Percentiles rank a stretch among this genome's conserved stretches.
phyloP scores from a whole-genome alignment of 1,284 basidiomycete genomes.

The Ganoderma meredithae region DNA sequence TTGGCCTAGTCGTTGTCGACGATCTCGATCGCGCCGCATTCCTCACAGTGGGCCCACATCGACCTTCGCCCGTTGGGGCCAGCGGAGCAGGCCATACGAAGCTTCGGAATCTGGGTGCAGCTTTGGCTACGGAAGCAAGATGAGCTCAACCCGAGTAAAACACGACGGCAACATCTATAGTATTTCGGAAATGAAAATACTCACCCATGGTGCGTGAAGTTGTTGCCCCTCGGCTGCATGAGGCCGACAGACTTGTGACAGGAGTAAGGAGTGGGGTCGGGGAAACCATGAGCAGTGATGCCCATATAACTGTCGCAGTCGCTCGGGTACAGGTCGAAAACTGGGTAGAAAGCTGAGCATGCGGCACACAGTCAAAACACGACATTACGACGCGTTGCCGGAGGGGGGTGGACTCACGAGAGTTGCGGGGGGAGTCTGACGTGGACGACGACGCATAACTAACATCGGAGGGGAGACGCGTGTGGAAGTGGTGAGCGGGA shows the following conservation, averaged over 20 bases:
- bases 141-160: conserved; percentile 31
- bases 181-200: conserved; percentile 39
- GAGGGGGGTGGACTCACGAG: conserved; percentile 42
- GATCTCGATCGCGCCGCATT: conserved; percentile 88
- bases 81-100: conserved; percentile 47
- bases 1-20: conserved; percentile 68
- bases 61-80: conserved; percentile 51
- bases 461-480: conserved; percentile 70
- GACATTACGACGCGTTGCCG: conserved; percentile 14
- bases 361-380: conserved; percentile 24
- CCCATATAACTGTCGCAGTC: conserved; percentile 56
- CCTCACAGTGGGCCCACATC: conserved; percentile 88
- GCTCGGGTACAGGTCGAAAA: conserved; percentile 66
- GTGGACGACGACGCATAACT: conserved; percentile 64
- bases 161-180: conserved; percentile 5
- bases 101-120: conserved; percentile 79
- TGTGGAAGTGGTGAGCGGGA: conserved; percentile 60
- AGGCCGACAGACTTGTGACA: conserved; percentile 59
- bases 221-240: conserved; percentile 65
- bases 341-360: conserved; percentile 61
- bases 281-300: conserved; percentile 55
- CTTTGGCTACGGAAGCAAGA: conserved; percentile 52
- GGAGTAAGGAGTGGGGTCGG: conserved; percentile 46
- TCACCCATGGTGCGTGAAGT: conserved; percentile 77
- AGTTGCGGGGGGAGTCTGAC: conserved; percentile 47